Evolutionary conservation across 202 grass and related monocot genomes (phyloP).

Genomic region (Panicum virgatum): DNA sequence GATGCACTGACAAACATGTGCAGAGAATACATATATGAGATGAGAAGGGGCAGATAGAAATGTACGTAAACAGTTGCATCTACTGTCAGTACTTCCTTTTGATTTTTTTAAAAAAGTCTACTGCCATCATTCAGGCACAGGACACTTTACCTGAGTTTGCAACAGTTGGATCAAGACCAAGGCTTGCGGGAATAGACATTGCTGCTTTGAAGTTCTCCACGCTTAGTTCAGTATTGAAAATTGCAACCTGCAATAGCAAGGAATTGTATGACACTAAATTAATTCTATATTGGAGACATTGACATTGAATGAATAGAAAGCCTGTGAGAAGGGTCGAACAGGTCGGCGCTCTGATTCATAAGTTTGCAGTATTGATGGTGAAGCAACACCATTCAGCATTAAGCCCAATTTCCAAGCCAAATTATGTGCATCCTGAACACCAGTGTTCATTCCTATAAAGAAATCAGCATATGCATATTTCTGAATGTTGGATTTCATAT

Average conservation of each 20-base stretch:
- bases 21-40: too few relatives aligned
- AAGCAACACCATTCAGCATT: conserved; percentile 56
- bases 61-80: too few relatives aligned
- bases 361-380: conserved; percentile 70
- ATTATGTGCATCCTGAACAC: conserved; percentile 93
- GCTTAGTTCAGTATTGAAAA: conserved; percentile 85
- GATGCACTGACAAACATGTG: too few relatives aligned
- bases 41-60: too few relatives aligned
- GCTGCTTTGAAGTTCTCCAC: conserved; percentile 93
- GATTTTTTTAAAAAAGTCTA: too few relatives aligned
- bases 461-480: conserved; percentile 26
- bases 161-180: conserved; percentile 92
- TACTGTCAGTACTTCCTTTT: too few relatives aligned
- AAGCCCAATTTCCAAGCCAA: conserved; percentile 90
- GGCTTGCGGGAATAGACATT: conserved; percentile 84
- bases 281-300: conserved; percentile 16
- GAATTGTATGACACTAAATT: conserved; percentile 26
- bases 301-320: conserved; percentile 30
- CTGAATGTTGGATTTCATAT: background rate
- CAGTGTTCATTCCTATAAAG: conserved; percentile 97
- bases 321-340: conserved; percentile 55
- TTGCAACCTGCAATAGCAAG: conserved; percentile 76
- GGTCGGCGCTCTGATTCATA: conserved; percentile 87
- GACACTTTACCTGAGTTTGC: conserved; percentile 81
- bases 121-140: background rate